phyloP scores from a whole-genome alignment of 2,329 filamentous ascomycete species.

The Exserohilum turcica region DNA sequence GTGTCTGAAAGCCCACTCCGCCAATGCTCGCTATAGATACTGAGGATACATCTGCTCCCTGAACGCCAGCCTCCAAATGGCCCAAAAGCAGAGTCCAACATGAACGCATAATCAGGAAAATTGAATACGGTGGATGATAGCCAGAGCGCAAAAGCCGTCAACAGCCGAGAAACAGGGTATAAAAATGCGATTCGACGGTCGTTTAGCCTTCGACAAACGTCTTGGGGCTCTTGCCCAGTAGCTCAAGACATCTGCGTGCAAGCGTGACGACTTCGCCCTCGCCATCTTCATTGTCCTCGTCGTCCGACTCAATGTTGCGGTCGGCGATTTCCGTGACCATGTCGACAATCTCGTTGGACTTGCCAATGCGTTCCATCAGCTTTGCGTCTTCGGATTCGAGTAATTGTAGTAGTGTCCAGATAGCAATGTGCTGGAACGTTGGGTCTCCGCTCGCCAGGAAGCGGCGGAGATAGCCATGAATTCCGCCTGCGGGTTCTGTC shows the following conservation, averaged over 20 bases:
- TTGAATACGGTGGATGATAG: constrained; percentile 28
- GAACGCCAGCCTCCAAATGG: constrained; percentile 36
- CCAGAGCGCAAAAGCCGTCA: constrained; percentile 21
- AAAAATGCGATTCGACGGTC: constrained; percentile 22
- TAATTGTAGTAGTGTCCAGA: constrained; percentile 95
- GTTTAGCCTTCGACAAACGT: constrained; percentile 77
- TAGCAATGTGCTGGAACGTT: constrained; percentile 98
- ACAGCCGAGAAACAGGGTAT: constrained; percentile 32
- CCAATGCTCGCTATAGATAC: constrained; percentile 50
- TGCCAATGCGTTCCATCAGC: constrained; percentile 84
- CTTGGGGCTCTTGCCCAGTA: constrained; percentile 79
- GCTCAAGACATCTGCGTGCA: constrained; percentile 85
- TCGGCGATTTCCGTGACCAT: constrained; percentile 93
- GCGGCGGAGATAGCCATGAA: constrained; percentile 90
- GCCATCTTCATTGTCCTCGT: constrained; percentile 85
- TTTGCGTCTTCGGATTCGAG: constrained; percentile 93
- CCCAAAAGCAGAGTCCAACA: constrained; percentile 25
- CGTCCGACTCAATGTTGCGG: constrained; percentile 83
- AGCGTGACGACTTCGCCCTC: constrained; percentile 92
- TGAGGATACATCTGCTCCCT: constrained; percentile 31
- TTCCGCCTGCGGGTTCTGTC: constrained; percentile 88
- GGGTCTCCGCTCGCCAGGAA: constrained; percentile 94
- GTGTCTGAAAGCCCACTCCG: constrained; percentile 41
- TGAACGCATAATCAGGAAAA: constrained; percentile 33
- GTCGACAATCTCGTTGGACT: constrained; percentile 87